Conservation (phyloP, 2,329 filamentous ascomycete species). For the Paecilomyces variotii region DNA sequence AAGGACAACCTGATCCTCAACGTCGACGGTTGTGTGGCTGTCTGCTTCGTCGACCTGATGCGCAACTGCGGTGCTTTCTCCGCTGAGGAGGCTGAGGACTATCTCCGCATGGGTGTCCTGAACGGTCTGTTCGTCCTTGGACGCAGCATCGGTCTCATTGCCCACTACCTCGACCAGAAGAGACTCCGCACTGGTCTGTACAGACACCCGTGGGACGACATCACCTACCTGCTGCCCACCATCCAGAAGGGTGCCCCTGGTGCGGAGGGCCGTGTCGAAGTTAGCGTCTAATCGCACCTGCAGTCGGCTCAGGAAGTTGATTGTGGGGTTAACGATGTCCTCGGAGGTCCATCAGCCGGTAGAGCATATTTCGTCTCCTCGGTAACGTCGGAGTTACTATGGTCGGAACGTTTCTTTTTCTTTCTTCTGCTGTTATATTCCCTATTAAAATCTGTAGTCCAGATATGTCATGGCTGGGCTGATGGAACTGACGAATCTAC, state of each 20-base stretch:
- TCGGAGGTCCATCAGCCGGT: constrained; percentile 21
- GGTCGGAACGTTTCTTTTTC: constrained; percentile 21
- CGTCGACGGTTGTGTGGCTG: constrained; percentile 94
- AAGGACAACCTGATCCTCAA: constrained; percentile 99
- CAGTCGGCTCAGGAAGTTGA: constrained; percentile 7
- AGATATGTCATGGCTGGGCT: constrained; percentile 23
- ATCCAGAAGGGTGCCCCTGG: constrained; percentile 63
- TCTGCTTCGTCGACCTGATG: constrained; percentile 96
- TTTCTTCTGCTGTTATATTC: constrained; percentile 18
- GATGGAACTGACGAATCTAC: constrained; percentile 17
- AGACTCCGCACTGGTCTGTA: constrained; percentile 95
- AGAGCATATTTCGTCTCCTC: constrained; percentile 24
- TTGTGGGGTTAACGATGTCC: constrained; percentile 7
- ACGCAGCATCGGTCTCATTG: constrained; percentile 96
- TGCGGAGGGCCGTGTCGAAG: constrained; percentile 81
- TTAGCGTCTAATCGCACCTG: constrained; percentile 53
- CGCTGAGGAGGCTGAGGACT: constrained; percentile 93
- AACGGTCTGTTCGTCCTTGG: constrained; percentile 99
- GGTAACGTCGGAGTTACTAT: constrained; percentile 31
- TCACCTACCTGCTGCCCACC: constrained; percentile 86
- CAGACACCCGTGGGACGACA: constrained; percentile 98
- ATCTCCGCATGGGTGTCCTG: constrained; percentile 97
- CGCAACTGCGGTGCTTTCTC: constrained; percentile 98
- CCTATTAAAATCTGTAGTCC: constrained; percentile 19
- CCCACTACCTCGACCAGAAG: constrained; percentile 99